Base-by-base conservation (phyloP, 2,329 filamentous ascomycete species). In the Daldinia sp. region DNA sequence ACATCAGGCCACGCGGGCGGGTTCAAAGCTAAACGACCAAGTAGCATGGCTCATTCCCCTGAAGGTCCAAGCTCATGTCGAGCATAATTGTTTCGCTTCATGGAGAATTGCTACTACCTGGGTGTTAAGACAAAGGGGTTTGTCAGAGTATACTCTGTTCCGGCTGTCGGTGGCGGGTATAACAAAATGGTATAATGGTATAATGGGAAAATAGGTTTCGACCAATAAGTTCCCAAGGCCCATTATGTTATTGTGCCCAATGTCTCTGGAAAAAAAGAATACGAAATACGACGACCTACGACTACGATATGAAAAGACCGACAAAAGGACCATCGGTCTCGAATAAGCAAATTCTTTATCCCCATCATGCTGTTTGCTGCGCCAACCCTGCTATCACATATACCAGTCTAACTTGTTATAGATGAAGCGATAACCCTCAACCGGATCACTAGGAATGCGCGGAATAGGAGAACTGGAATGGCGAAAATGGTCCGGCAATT, bases 401-500 rank as follows among this genome's bases (percentile, higher is more conserved):
- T 44, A 35, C 26, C 41, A 42, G 51, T 26, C 55, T 57, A 39
- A 59, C 56, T 64, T 39, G 23, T 56, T 41, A 33, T 10, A 56
- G 37, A 56, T 51, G 44, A 55, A 39, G 20, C 26, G 42, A 20
- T 37, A 39, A 39, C 12, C 33, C 39, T 30, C 50, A 53, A 59
- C 37, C 35, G 57, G 42, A 30, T 46, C 50, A 33, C 44, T 61
- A 56, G 56, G 48, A 41, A 63, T 48, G 60, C 60, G 51, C 46
- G 58, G 26, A 66, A 58, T 50, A 54, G 30, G 39, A 50, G 44
- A 15, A 44, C 33, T 35, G 33, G 33, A 35, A 61, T 55, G 42
- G 66, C 65, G 65, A 71, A 68, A 71, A 71, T 62, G 35, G 37
- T 10, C 63, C 63, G 63, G 69, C 44, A 58, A 57, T 46, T 63